These are phyloP conservation scores for Cajanus cajan DNA, from an alignment of 306 rosid species.

Conservation along the genomic window DNA sequence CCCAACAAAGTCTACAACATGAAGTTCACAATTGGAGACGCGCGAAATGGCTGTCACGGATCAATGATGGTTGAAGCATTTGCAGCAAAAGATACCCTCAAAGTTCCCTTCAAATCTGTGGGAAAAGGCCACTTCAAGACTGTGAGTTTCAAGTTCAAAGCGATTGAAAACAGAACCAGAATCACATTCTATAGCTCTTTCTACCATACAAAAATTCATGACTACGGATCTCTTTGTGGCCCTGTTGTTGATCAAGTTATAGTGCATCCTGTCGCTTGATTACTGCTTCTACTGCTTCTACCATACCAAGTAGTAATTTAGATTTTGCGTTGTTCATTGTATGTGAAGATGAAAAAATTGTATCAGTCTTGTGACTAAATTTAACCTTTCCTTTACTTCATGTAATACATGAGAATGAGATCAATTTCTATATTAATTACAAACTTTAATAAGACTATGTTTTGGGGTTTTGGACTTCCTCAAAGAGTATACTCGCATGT, in stretches of 20 bases:
- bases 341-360: conserved; percentile 19
- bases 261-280: conserved; percentile 47
- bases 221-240: conserved; percentile 84
- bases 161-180: conserved; percentile 58
- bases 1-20: conserved; percentile 58
- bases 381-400: conserved; percentile 5
- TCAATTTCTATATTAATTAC: background rate
- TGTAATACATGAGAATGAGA: background rate
- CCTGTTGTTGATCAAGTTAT: conserved; percentile 76
- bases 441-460: conserved; percentile 9
- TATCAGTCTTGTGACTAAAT: background rate
- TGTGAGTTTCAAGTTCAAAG: conserved; percentile 64
- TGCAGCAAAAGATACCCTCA: conserved; percentile 63
- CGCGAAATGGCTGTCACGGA: conserved; percentile 87
- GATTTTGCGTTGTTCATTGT: conserved; percentile 39
- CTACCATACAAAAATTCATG: conserved; percentile 74
- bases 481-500: background rate
- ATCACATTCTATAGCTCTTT: conserved; percentile 79
- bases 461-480: background rate
- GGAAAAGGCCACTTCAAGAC: conserved; percentile 68
- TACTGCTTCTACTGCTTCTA: background rate
- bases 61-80: conserved; percentile 91
- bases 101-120: conserved; percentile 64
- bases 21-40: conserved; percentile 71
- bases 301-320: conserved; percentile 3